These are phyloP conservation scores for Leccinum subgranulosum DNA, from an alignment of 768 basidiomycete species.

Conservation along the genomic window DNA sequence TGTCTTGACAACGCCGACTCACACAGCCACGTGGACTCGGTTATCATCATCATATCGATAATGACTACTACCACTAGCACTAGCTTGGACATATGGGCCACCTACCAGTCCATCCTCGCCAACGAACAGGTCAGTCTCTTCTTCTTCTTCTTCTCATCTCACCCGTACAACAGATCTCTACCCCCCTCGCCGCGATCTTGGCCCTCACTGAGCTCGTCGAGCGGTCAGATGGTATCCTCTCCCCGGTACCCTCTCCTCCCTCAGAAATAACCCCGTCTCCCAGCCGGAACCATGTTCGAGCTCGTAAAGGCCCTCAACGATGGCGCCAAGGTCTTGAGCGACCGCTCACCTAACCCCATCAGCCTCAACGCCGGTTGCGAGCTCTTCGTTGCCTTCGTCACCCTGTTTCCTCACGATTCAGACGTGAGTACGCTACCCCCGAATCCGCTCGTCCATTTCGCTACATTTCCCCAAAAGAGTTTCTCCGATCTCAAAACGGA, in stretches of 20 bases:
- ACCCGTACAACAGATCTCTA: constrained; percentile 53
- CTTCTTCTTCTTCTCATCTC: neutral
- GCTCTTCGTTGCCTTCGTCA: constrained; percentile 87
- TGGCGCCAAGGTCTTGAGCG: constrained; percentile 62
- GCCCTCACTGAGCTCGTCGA: constrained; percentile 80
- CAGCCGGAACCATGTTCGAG: constrained; percentile 92
- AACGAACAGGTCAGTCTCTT: constrained; percentile 59
- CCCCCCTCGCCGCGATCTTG: constrained; percentile 85
- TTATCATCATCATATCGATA: neutral
- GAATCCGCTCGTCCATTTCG: constrained; percentile 6
- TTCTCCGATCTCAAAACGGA: constrained; percentile 82
- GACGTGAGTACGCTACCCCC: constrained; percentile 48
- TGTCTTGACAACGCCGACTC: constrained; percentile 21
- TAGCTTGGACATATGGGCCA: constrained; percentile 44
- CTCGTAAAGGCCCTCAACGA: constrained; percentile 81
- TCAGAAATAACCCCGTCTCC: constrained; percentile 4
- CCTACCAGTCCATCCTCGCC: constrained; percentile 59
- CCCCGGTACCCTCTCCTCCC: neutral
- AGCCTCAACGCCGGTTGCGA: constrained; percentile 87
- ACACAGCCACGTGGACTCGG: constrained; percentile 16
- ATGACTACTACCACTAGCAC: constrained; percentile 8
- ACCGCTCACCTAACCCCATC: constrained; percentile 71
- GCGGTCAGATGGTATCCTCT: constrained; percentile 66
- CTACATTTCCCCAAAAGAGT: constrained; percentile 45
- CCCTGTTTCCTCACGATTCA: constrained; percentile 77